phyloP scores from a whole-genome alignment of 2,329 filamentous ascomycete species.

The Ophioceras dolichostomum region DNA sequence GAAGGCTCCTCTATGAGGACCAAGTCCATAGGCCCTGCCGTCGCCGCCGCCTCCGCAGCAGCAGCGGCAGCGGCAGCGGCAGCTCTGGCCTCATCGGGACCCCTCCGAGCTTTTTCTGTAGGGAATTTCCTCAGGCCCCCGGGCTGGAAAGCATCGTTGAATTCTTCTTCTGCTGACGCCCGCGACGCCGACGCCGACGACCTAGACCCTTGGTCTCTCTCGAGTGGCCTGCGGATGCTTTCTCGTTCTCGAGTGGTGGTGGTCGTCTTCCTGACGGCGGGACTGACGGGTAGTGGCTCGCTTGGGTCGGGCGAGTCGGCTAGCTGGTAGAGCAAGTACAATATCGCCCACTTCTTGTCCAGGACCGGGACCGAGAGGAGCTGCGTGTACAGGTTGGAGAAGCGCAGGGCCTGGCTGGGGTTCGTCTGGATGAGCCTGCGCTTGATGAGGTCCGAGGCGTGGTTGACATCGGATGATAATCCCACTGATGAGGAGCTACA shows the following conservation, averaged over 20 bases:
- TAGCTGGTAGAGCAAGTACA: slow-evolving; percentile 80
- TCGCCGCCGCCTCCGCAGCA: slow-evolving; percentile 7
- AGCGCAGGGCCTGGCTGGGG: slow-evolving; percentile 65
- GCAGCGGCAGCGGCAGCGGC: slow-evolving; percentile 1
- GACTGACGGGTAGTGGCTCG: slow-evolving; percentile 34
- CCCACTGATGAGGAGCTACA: slow-evolving; percentile 36
- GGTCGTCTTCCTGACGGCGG: slow-evolving; percentile 7
- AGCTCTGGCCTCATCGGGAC: slow-evolving; percentile 17
- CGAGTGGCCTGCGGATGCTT: slow-evolving; percentile 2
- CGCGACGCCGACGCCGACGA: slow-evolving; percentile 19
- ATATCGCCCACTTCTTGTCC: slow-evolving; percentile 91
- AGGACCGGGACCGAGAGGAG: slow-evolving; percentile 85
- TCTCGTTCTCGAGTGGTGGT: not conserved
- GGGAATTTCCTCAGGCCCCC: slow-evolving; percentile 35
- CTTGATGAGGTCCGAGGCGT: slow-evolving; percentile 88
- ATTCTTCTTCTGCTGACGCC: slow-evolving; percentile 34
- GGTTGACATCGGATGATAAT: slow-evolving; percentile 65
- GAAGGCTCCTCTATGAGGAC: slow-evolving; percentile 12
- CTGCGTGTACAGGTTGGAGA: slow-evolving; percentile 82
- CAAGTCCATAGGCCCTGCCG: too few relatives aligned
- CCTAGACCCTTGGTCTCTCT: slow-evolving; percentile 1
- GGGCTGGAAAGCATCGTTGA: slow-evolving; percentile 41
- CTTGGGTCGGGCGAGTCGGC: slow-evolving; percentile 52
- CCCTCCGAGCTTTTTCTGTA: slow-evolving; percentile 23
- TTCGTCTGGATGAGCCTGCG: slow-evolving; percentile 72